A percentile compares a stretch with the other conserved stretches of the same genome.
These are phyloP conservation scores for Oidium heveae DNA, from an alignment of 2,329 filamentous ascomycete species.

Conservation along the genomic window DNA sequence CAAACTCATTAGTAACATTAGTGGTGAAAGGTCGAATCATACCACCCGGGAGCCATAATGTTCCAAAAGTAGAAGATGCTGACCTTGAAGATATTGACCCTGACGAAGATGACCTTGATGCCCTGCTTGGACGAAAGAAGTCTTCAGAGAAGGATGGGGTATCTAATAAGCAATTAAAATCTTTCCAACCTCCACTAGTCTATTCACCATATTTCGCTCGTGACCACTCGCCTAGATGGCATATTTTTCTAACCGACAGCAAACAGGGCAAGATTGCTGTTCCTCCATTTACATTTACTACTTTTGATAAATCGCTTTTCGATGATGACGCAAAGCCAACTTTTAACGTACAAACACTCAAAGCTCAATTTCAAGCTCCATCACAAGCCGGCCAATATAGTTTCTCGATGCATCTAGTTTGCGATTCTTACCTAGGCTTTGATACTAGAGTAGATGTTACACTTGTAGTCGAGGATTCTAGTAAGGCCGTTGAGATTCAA, in stretches of 20 bases:
- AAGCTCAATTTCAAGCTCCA: conserved; percentile 89
- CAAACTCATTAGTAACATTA: conserved; percentile 74
- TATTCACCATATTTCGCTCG: conserved; percentile 77
- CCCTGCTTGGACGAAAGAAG: conserved; percentile 51
- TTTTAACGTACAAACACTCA: conserved; percentile 84
- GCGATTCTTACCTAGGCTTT: conserved; percentile 85
- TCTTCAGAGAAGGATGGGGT: conserved; percentile 37
- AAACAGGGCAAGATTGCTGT: conserved; percentile 93
- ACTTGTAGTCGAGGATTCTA: conserved; percentile 67
- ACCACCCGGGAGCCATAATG: conserved; percentile 52
- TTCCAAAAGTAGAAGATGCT: conserved; percentile 48
- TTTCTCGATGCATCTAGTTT: conserved; percentile 81
- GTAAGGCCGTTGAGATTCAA: conserved; percentile 54
- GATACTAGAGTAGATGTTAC: conserved; percentile 83
- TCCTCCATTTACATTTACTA: conserved; percentile 81
- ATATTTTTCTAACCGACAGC: conserved; percentile 79
- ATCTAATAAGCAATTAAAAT: conserved; percentile 31
- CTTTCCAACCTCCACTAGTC: conserved; percentile 58
- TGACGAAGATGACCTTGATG: conserved; percentile 75
- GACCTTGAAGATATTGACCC: conserved; percentile 84
- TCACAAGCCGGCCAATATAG: conserved; percentile 81
- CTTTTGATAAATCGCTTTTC: conserved; percentile 75
- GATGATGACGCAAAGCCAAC: conserved; percentile 62
- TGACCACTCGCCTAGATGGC: conserved; percentile 76
- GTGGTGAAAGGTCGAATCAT: conserved; percentile 89